Evolutionary conservation across 345 rosid species (phyloP).

Genomic region (Ricinus communis): DNA sequence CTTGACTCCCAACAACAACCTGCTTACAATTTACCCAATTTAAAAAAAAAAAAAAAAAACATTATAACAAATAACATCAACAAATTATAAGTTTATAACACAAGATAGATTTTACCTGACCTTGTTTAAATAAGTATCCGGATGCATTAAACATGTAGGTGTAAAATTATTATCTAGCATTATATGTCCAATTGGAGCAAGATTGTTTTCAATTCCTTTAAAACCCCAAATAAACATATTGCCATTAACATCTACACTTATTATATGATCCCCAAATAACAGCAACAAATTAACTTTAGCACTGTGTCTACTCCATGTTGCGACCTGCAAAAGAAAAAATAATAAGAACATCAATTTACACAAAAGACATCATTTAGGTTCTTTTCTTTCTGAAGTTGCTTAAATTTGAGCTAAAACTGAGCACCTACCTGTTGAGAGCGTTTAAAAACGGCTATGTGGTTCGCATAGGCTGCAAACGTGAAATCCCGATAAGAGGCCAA

Average conservation of each 20-base stretch:
- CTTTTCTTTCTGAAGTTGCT: no score
- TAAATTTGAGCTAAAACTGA: no score
- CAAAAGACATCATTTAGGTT: no score
- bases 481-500: slow-evolving; percentile 78
- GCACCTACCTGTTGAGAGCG: slow-evolving; percentile 74
- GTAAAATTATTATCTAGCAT: slow-evolving; percentile 52
- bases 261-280: slow-evolving; percentile 77
- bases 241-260: slow-evolving; percentile 76
- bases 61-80: no score
- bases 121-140: slow-evolving; percentile 93
- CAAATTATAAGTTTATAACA: no score
- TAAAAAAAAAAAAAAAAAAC: not conserved
- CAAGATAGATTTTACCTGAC: slow-evolving; percentile 33
- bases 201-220: slow-evolving; percentile 64
- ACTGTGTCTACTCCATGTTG: slow-evolving; percentile 77
- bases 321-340: slow-evolving; percentile 50
- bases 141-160: slow-evolving; percentile 83
- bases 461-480: slow-evolving; percentile 82
- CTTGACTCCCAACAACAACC: slow-evolving; percentile 85
- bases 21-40: slow-evolving; percentile 22
- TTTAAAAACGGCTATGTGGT: slow-evolving; percentile 67
- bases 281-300: slow-evolving; percentile 73
- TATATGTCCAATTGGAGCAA: slow-evolving; percentile 63
- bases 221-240: slow-evolving; percentile 76
- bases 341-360: slow-evolving; percentile 1